phyloP scores from a whole-genome alignment of 306 rosid genomes.

The Echinosophora koreensis region DNA sequence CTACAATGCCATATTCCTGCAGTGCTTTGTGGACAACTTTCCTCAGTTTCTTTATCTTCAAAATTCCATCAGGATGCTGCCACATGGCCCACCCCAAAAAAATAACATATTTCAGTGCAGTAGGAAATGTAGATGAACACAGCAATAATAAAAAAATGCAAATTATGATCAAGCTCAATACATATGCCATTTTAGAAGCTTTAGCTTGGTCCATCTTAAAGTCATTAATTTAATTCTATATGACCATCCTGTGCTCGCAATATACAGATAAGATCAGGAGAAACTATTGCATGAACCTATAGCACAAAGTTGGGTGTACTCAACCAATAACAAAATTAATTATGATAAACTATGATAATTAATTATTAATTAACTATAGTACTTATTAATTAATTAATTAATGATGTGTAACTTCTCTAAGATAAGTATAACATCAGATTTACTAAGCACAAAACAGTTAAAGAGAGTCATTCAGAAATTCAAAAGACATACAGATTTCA shows the following conservation, averaged over 20 bases:
- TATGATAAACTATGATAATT: neutral
- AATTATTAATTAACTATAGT: no score
- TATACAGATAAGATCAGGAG: conserved; percentile 3
- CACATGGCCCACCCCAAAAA: conserved; percentile 28
- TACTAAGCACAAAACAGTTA: conserved; percentile 17
- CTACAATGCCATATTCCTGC: conserved; percentile 69
- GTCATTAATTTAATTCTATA: conserved; percentile 4
- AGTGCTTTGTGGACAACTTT: conserved; percentile 69
- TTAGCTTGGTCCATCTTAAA: conserved; percentile 31
- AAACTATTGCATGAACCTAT: no score
- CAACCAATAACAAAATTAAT: neutral
- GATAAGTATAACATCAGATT: conserved; percentile 9
- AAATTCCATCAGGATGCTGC: conserved; percentile 79
- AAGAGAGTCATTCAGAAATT: conserved; percentile 19
- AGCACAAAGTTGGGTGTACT: neutral
- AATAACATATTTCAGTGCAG: conserved; percentile 13
- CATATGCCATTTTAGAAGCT: neutral
- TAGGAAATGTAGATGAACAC: conserved; percentile 12
- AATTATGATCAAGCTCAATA: neutral
- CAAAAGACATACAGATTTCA: conserved; percentile 71
- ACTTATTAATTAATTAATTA: no score
- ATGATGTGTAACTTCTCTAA: neutral
- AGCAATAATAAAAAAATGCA: conserved; percentile 7
- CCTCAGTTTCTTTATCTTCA: conserved; percentile 80
- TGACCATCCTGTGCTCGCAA: conserved; percentile 5